Evolutionary conservation across 1,284 basidiomycete species (phyloP), one percentile per base, ranked within the genome.

Genomic region (Sporisorium graminicola): DNA sequence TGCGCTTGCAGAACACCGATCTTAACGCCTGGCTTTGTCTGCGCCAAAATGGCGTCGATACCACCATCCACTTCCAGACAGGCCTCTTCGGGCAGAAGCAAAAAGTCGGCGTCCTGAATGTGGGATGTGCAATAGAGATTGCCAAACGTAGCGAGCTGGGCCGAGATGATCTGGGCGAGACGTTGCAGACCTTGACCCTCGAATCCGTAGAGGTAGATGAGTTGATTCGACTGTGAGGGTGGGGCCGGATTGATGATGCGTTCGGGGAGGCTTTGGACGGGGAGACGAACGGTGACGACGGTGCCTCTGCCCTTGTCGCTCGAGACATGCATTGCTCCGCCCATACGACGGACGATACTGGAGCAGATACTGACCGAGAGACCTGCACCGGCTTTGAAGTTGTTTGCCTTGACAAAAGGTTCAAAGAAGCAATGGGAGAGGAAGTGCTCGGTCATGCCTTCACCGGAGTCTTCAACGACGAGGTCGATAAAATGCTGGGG

Each of bases 361-460:
- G 67, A 68, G 35, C 70, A 71, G 5, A 81, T 53, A 13, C 63
- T 67, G 44, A 79, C 67, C 0, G 57, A 61, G 8, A 81, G 70
- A 13, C 79, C 79, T 1, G 70, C 71, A 8, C 79, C 79, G 0
- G 70, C 55, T 46, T 71, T 78, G 60, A 75, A 75, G 29, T 59
- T 59, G 61, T 79, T 63, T 5, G 74, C 78, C 52, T 81, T 81
- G 49, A 64, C 54, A 47, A 81, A 81, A 5, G 79, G 79, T 46
- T 73, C 65, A 37, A 81, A 77, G 5, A 79, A 61, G 6, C 54
- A 50, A 20, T 78, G 68, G 0, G 67, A 70, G 35, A 81, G 51
- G 35, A 81, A 81, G 18, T 77, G 71, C 31, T 75, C 65, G 22
- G 70, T 71, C 79, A 81, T 81, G 33, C 79, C 79, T 40, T 74